phyloP scores from a whole-genome alignment of 31 red algal species.

The Odonthalia washingtoniensis region DNA sequence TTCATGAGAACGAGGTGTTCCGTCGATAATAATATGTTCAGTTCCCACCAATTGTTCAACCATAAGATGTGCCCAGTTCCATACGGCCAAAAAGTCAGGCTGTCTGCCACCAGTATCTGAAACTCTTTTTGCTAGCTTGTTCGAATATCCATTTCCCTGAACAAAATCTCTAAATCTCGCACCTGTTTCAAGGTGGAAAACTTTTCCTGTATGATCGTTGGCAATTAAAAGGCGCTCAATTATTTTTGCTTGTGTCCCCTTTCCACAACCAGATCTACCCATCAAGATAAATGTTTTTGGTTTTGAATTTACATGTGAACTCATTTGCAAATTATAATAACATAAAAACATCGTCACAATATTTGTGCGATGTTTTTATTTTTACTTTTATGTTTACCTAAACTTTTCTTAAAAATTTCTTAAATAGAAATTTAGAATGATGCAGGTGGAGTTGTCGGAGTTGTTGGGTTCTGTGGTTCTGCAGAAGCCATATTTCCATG shows the following conservation, averaged over 20 bases:
- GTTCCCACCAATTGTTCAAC: conserved; percentile 1
- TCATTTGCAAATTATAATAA: not conserved
- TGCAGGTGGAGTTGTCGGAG: not conserved
- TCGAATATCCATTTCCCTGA: not conserved
- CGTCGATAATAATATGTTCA: not conserved
- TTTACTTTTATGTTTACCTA: conserved; percentile 10
- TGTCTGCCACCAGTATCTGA: conserved; percentile 6
- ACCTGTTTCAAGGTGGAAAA: conserved; percentile 8
- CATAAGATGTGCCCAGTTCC: not conserved
- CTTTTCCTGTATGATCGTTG: not conserved
- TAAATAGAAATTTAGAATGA: not conserved
- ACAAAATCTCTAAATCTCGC: not conserved
- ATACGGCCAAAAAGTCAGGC: conserved; percentile 15
- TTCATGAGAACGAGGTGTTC: not conserved
- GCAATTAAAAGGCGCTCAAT: not conserved
- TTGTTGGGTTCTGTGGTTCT: not conserved
- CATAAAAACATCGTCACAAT: not conserved
- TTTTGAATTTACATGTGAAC: not conserved
- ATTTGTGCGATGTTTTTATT: not conserved
- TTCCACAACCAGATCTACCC: conserved; percentile 10
- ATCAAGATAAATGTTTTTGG: conserved; percentile 11
- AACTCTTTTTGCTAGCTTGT: conserved; percentile 5
- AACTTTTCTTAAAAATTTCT: not conserved
- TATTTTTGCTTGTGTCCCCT: conserved; percentile 23
- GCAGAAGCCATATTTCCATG: too few species aligned